Evolutionary conservation across 2,329 filamentous ascomycete genomes (phyloP).

Genomic region (Botryotinia calthae): DNA sequence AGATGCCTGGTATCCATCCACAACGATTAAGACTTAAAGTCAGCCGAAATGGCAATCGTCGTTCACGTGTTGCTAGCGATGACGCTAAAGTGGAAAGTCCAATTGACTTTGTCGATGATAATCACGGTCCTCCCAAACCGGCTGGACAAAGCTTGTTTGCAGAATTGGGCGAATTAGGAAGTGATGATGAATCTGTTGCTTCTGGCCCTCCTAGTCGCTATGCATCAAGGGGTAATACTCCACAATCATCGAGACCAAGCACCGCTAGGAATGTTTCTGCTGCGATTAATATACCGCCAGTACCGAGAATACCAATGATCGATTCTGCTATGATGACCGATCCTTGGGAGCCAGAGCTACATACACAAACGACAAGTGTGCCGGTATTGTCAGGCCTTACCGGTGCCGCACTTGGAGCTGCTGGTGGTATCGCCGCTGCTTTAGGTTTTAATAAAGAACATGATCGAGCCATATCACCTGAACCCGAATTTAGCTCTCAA

Average conservation of each 20-base stretch:
- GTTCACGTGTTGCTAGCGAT: conserved; percentile 60
- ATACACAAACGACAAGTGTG: conserved; percentile 27
- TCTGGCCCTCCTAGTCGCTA: conserved; percentile 54
- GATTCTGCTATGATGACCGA: conserved; percentile 62
- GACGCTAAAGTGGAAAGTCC: conserved; percentile 58
- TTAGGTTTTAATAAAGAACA: background rate
- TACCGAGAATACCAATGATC: conserved; percentile 54
- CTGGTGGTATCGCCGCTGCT: conserved; percentile 1
- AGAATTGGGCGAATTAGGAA: conserved; percentile 77
- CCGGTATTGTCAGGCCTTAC: conserved; percentile 23
- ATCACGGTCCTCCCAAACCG: conserved; percentile 49
- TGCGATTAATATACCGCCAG: conserved; percentile 49
- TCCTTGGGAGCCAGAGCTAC: conserved; percentile 45
- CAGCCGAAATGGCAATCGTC: conserved; percentile 60
- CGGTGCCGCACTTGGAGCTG: conserved; percentile 3
- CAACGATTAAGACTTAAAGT: conserved; percentile 70
- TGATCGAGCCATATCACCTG: conserved; percentile 2
- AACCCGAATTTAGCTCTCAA: background rate
- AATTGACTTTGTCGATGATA: conserved; percentile 53
- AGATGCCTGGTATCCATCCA: conserved; percentile 64
- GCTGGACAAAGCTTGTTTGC: conserved; percentile 80
- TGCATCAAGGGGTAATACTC: conserved; percentile 45
- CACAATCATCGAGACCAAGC: conserved; percentile 41
- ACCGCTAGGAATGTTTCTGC: conserved; percentile 39
- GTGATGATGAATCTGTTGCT: conserved; percentile 59